Conservation (phyloP, 2,329 filamentous ascomycete genomes). For the Pseudocercospora macadamiae region DNA sequence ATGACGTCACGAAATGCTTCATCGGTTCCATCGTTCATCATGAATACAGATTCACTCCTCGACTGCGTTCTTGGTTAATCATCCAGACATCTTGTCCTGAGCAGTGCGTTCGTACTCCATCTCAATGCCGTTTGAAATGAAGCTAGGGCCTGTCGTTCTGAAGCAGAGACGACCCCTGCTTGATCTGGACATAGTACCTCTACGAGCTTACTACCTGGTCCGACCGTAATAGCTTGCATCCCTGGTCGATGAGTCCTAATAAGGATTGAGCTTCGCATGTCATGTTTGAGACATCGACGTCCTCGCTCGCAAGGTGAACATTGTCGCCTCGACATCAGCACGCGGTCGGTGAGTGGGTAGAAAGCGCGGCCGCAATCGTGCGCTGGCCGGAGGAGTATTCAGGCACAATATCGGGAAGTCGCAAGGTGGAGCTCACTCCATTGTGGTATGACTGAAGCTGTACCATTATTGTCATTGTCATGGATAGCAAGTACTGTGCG, state of each 20-base stretch:
- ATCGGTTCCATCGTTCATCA: neutral
- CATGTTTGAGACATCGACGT: no score
- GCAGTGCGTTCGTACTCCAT: no score
- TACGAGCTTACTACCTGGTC: neutral
- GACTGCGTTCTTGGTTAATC: no score
- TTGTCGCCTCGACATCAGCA: no score
- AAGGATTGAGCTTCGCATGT: neutral
- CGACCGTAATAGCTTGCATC: neutral
- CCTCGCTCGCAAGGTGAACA: no score
- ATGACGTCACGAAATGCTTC: conserved; percentile 11
- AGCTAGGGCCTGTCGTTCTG: neutral
- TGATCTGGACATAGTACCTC: neutral
- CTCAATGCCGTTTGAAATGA: no score
- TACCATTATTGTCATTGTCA: no score
- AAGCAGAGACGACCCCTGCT: neutral
- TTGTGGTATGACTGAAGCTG: neutral
- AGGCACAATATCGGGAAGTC: neutral
- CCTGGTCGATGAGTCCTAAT: neutral
- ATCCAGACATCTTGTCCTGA: no score
- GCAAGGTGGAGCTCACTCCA: neutral
- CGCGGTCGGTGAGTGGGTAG: no score
- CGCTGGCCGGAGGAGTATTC: neutral
- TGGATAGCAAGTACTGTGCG: no score
- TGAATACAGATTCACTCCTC: no score
- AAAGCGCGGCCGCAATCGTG: no score